phyloP scores from a whole-genome alignment of 306 rosid genomes.

The Quercus glauca region DNA sequence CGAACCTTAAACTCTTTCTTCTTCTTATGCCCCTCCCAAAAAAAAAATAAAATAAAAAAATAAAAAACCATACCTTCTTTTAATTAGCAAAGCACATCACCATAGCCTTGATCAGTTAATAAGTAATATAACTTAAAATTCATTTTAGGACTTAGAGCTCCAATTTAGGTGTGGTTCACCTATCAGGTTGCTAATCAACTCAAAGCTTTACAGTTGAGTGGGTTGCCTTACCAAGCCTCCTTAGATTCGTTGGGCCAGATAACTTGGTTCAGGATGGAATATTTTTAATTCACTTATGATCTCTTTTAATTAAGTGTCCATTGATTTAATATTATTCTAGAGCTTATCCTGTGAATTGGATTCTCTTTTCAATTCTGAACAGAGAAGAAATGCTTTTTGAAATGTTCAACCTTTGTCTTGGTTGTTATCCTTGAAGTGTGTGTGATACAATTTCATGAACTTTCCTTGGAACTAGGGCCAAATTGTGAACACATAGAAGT shows the following conservation, averaged over 20 bases:
- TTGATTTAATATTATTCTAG: no score
- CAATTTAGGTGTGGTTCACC: neutral
- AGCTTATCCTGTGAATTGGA: no score
- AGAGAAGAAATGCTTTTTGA: neutral
- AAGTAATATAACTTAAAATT: neutral
- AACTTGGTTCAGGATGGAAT: no score
- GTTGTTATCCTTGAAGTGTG: neutral
- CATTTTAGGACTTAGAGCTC: neutral
- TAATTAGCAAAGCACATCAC: neutral
- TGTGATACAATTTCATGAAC: neutral
- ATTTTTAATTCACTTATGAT: no score
- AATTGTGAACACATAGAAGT: neutral
- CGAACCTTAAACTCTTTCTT: no score
- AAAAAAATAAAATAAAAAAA: neutral
- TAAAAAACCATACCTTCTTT: neutral
- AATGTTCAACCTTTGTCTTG: neutral
- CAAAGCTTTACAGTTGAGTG: neutral
- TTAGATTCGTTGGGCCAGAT: no score
- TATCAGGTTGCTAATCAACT: neutral
- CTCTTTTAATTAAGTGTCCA: no score
- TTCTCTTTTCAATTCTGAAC: neutral
- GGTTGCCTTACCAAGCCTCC: neutral
- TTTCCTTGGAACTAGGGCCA: neutral
- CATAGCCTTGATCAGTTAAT: neutral
- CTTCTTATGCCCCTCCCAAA: neutral